Evolutionary conservation across 257 asterid genomes (phyloP).

Genomic region (Paulownia fortunei): DNA sequence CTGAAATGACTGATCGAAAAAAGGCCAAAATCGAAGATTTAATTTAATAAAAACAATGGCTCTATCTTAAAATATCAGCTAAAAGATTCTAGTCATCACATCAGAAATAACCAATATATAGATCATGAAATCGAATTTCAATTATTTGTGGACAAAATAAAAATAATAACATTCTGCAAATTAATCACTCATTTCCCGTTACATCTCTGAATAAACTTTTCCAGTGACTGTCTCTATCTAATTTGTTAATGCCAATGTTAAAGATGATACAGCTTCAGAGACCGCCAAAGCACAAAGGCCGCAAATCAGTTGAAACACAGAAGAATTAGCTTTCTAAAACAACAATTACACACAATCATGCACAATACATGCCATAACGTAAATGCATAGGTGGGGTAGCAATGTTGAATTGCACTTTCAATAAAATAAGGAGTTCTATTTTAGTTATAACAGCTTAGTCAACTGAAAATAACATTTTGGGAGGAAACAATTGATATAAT

Average conservation of each 20-base stretch:
- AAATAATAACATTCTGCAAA: background rate
- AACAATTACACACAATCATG: background rate
- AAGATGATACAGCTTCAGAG: conserved; percentile 15
- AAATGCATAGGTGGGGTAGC: background rate
- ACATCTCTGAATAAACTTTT: conserved; percentile 14
- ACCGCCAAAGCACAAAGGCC: background rate
- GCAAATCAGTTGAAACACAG: background rate
- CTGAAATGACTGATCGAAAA: background rate
- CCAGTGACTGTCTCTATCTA: background rate
- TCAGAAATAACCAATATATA: background rate
- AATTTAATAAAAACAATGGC: background rate
- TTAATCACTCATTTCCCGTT: background rate
- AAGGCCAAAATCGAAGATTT: background rate
- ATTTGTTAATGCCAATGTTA: background rate
- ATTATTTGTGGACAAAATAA: background rate
- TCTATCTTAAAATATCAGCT: background rate
- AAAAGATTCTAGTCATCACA: background rate
- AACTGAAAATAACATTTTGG: conserved; percentile 9
- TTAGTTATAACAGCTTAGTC: conserved; percentile 18
- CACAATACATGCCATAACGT: conserved; percentile 8
- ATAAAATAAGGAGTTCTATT: conserved; percentile 2
- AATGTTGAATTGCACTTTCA: background rate
- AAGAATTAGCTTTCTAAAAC: background rate
- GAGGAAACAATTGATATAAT: background rate
- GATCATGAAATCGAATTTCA: too few relatives aligned